A percentile compares a stretch with the other conserved stretches of the same genome.
Conservation (phyloP, 768 basidiomycete genomes). For the Asterophora parasitica region DNA sequence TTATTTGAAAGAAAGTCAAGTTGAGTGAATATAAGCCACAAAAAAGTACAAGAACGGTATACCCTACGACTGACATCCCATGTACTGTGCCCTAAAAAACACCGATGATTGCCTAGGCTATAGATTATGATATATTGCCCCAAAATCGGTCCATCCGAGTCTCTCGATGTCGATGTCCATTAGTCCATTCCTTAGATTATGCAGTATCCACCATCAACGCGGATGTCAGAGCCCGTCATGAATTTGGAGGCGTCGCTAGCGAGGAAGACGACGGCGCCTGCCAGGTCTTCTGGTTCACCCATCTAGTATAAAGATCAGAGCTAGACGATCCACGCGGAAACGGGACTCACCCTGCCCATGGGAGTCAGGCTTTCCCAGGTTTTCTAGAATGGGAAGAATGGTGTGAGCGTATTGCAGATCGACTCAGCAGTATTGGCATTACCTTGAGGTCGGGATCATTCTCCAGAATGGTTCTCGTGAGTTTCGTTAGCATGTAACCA, state of each 20-base stretch:
- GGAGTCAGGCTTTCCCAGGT: slow-evolving; percentile 85
- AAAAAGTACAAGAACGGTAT: too few relatives aligned
- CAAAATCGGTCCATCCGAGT: too few relatives aligned
- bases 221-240: slow-evolving; percentile 82
- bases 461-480: slow-evolving; percentile 79
- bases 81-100: too few relatives aligned
- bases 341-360: slow-evolving; percentile 66
- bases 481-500: slow-evolving; percentile 91
- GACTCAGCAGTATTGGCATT: slow-evolving; percentile 11
- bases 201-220: slow-evolving; percentile 90
- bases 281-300: slow-evolving; percentile 90
- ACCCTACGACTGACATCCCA: too few relatives aligned
- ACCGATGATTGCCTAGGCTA: too few relatives aligned
- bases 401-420: not conserved
- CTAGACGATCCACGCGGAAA: slow-evolving; percentile 1
- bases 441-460: slow-evolving; percentile 75
- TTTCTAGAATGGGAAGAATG: slow-evolving; percentile 40
- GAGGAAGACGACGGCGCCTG: slow-evolving; percentile 86
- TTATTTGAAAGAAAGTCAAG: too few relatives aligned
- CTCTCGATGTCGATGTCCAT: too few relatives aligned
- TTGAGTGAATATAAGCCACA: too few relatives aligned
- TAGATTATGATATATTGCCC: too few relatives aligned
- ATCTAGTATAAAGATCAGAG: slow-evolving; percentile 41
- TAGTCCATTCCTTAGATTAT: not conserved
- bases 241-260: slow-evolving; percentile 88